A percentile compares a stretch with the other conserved stretches of the same genome.
Evolutionary conservation across 495 filamentous ascomycete species (phyloP).

Genomic region (Penicillium malachiteum): DNA sequence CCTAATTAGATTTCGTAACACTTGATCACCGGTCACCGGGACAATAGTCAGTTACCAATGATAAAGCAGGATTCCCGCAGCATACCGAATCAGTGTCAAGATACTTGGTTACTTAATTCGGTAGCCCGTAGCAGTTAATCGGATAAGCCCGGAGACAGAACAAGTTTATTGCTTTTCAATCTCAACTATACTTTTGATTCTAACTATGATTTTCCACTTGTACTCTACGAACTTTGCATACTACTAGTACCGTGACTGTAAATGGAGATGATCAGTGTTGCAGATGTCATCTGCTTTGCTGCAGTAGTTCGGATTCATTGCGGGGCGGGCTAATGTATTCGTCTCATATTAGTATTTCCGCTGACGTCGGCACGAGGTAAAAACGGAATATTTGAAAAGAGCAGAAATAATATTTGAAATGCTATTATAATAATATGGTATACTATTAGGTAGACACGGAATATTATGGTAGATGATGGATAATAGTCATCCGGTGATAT

Average conservation of each 20-base stretch:
- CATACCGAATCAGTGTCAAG: too few species aligned
- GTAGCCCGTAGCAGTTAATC: neutral
- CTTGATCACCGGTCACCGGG: conserved; percentile 3
- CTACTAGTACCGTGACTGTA: too few species aligned
- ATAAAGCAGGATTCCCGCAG: neutral
- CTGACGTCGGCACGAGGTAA: neutral
- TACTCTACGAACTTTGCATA: too few species aligned
- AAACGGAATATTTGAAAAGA: neutral
- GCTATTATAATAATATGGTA: neutral
- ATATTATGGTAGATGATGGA: too few species aligned
- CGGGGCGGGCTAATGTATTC: neutral
- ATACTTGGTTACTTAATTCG: too few species aligned
- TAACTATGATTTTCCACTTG: too few species aligned
- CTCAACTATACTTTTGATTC: too few species aligned
- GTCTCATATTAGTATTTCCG: neutral
- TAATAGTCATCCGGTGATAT: neutral
- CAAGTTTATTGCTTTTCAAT: too few species aligned
- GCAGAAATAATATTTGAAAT: neutral
- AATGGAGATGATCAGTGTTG: too few species aligned
- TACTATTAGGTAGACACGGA: too few species aligned
- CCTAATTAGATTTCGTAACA: neutral
- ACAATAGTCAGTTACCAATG: conserved; percentile 2
- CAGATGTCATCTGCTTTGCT: too few species aligned
- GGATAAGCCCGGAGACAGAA: neutral
- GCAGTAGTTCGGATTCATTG: too few species aligned